A percentile compares a stretch with the other conserved stretches of the same genome.
Conservation (phyloP, 768 basidiomycete species). For the Chiua virens region DNA sequence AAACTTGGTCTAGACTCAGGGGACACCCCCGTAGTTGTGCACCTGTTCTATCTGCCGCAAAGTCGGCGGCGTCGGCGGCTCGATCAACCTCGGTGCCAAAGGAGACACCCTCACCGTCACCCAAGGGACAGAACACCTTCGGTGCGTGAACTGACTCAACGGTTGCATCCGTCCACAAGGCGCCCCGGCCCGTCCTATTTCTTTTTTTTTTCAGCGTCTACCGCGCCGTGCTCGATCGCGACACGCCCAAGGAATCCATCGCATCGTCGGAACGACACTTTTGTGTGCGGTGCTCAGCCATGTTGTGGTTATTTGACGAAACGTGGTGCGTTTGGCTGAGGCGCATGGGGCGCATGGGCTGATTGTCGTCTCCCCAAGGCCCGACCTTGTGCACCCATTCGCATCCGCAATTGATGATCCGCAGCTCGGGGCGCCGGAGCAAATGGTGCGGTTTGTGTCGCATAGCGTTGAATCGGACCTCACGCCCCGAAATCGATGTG, state of each 20-base stretch:
- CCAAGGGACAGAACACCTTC: conserved; percentile 52
- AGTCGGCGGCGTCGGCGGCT: conserved; percentile 63
- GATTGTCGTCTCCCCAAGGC: conserved; percentile 38
- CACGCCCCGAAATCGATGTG: neutral
- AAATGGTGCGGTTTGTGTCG: conserved; percentile 39
- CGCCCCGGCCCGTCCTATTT: neutral
- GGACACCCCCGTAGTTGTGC: conserved; percentile 43
- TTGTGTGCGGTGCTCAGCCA: conserved; percentile 60
- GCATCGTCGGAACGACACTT: conserved; percentile 62
- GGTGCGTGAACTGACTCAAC: conserved; percentile 30
- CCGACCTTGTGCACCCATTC: conserved; percentile 64
- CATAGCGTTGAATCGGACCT: neutral
- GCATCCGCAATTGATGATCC: conserved; percentile 66
- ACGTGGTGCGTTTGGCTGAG: conserved; percentile 41
- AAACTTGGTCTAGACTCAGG: no score
- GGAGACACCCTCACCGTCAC: conserved; percentile 50
- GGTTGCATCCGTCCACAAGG: neutral
- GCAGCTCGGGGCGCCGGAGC: conserved; percentile 49
- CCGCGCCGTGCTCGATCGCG: conserved; percentile 60
- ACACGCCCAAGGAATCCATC: conserved; percentile 45
- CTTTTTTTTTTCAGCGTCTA: conserved; percentile 43
- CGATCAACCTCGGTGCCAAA: conserved; percentile 63
- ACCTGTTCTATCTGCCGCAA: conserved; percentile 72
- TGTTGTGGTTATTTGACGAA: conserved; percentile 66
- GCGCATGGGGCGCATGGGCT: no score